Percentiles rank a stretch among this genome's conserved stretches.
Conservation (phyloP, 768 basidiomycete species). For the Clavulina sp. region DNA sequence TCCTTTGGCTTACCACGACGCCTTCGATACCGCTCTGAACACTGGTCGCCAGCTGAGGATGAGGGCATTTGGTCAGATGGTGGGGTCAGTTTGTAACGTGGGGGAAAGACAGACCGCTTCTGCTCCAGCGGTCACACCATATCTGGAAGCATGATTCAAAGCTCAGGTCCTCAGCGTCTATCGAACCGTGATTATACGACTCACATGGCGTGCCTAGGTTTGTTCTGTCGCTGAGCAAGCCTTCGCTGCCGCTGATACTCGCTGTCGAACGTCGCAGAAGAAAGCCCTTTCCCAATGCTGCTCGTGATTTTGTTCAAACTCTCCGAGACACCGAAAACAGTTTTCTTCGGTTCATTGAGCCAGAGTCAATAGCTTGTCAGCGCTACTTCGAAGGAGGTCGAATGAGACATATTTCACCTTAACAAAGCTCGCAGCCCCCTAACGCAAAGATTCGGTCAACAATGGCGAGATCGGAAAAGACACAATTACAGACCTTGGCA, state of each 20-base stretch:
- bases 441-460: conserved; percentile 1
- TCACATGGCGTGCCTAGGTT: conserved; percentile 88
- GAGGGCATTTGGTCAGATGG: neutral
- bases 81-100: neutral
- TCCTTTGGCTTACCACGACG: conserved; percentile 41
- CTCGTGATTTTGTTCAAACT: conserved; percentile 97
- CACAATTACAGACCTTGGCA: conserved; percentile 46
- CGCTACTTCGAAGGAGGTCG: too few species aligned
- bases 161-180: neutral
- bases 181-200: conserved; percentile 11
- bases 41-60: conserved; percentile 56
- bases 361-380: too few species aligned
- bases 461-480: neutral
- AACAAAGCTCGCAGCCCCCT: conserved; percentile 95
- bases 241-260: conserved; percentile 86
- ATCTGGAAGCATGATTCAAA: conserved; percentile 27
- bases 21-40: conserved; percentile 94
- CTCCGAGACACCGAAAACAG: conserved; percentile 89
- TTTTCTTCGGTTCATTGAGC: conserved; percentile 33
- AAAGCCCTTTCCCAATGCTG: conserved; percentile 91
- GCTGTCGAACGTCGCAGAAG: conserved; percentile 89
- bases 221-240: conserved; percentile 80
- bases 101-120: conserved; percentile 35
- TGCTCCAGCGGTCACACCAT: conserved; percentile 90
- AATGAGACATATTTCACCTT: conserved; percentile 24